phyloP scores from a whole-genome alignment of 179 eudicot species.

The Gypsophila paniculata region DNA sequence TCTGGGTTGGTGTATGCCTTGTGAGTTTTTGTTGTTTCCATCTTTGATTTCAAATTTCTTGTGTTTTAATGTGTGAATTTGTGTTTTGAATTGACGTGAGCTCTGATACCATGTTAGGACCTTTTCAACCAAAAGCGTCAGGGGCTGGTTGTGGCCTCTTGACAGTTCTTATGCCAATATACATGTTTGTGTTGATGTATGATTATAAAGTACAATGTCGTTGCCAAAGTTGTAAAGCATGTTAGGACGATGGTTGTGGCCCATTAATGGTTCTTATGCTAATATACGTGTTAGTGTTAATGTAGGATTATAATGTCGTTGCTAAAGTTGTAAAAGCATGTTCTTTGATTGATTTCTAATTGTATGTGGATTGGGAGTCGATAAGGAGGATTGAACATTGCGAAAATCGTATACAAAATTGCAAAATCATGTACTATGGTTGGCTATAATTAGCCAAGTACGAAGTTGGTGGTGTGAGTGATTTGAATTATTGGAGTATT shows the following conservation, averaged over 20 bases:
- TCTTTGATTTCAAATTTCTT: neutral
- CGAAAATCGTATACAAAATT: neutral
- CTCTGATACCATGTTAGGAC: no score
- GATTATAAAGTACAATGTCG: neutral
- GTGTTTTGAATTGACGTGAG: neutral
- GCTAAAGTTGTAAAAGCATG: neutral
- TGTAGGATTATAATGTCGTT: neutral
- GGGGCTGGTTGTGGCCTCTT: no score
- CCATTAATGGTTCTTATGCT: no score
- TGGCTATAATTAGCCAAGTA: neutral
- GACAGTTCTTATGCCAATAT: no score
- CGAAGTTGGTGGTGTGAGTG: no score
- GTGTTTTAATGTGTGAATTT: neutral
- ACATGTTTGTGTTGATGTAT: neutral
- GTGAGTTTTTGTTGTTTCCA: conserved; percentile 35
- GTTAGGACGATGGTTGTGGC: no score
- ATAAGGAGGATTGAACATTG: neutral
- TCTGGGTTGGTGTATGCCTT: conserved; percentile 40
- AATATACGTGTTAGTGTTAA: neutral
- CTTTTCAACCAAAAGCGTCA: no score
- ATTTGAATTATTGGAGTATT: no score
- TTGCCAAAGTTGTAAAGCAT: no score
- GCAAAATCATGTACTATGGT: neutral
- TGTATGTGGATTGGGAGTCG: neutral
- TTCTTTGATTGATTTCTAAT: neutral